Evolutionary conservation across 148 eudicot species (phyloP), one percentile per base, ranked within the genome.

Genomic region (Nepenthes mirabilis): DNA sequence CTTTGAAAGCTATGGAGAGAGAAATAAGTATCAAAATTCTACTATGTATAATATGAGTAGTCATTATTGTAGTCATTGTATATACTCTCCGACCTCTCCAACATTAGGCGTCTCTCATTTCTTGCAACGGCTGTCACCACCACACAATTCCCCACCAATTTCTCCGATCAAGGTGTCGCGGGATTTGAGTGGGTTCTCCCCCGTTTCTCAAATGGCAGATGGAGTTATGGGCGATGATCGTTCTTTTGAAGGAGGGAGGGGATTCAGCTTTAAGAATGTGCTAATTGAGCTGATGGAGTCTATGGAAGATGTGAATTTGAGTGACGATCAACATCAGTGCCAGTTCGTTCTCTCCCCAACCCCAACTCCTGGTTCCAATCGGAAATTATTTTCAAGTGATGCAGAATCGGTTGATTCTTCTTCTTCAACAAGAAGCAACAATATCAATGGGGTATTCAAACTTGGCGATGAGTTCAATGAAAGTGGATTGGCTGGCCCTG

Each of bases 401-500:
- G 2, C 32, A 1, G 23, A 32, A 1, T 13, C 52, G 9, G 8
- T 35, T 43, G 62, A 59, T 37, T 45, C 23, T 59, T n/a, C 49
- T 59, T 33, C 50, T 37, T 2, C 7, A 6, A n/a, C 47, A 12
- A 58, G 34, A 9, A 36, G 45, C 34, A 32, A 56, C 2, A 37
- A 5, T 3, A 3, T 13, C 14, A 40, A 52, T 52, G 55, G 11
- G 11, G 23, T 23, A 23, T 23, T 23, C 23, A 23, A 23, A 23
- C 14, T 11, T 50, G 53, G 13, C n/a, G 32, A 11, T 11, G 13
- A n/a, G 14, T 50, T 6, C 53, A 50, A 12, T 50, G 61, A 37
- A 2, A 37, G 13, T 7, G 57, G 66, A n/a, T 11, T 37, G 50
- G 36, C 47, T 2, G 66, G 40, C 23, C 58, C 66, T 55, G 66